Base-by-base conservation (phyloP, 495 filamentous ascomycete genomes). In the Extremus antarcticus region DNA sequence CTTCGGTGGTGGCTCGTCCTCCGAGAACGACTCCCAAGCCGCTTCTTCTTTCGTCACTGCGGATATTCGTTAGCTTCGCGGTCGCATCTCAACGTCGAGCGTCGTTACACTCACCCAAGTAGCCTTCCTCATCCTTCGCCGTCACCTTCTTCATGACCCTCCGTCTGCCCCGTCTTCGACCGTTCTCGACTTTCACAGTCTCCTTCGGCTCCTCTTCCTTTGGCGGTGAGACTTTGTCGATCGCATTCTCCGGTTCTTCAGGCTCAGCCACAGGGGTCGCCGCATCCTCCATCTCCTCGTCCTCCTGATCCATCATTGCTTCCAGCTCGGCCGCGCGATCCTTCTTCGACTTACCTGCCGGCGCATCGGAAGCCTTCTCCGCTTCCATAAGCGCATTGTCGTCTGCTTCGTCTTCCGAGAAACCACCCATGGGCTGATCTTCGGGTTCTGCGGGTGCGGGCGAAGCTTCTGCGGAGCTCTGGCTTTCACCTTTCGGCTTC, bases 1-100 rank as follows among this genome's bases (percentile, higher is more conserved):
- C 60, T 84, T 80, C 40, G 77, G 75, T 41, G 77, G 74, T 48
- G 90, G 87, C 58, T 96, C 92, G 63, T 94, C 90, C 60, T 90
- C 87, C 1, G 89, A 95, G 74, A 94, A 97, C 3, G 88, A 94
- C 68, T 97, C 92, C 92, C 92, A 98, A 1, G 76, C 82, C 1
- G 80, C 73, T 65, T 96, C 91, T 63, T 91, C 85, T 59, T 83
- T 85, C 13, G 92, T 97, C 17, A 97, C 92, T 94, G 63, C 22
- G 19, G 25, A 49, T 13, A 39, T n/a, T n/a, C n/a, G 41, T 64
- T 43, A 67, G 51, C 19, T 32, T 54, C n/a, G n/a, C n/a, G n/a
- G n/a, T n/a, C n/a, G n/a, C n/a, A n/a, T n/a, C n/a, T n/a, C n/a
- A 24, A 22, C 2, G 4, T 21, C 35, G 17, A n/a, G 43, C 23